Evolutionary conservation across 495 filamentous ascomycete species (phyloP).

Genomic region (Amniculicola lignicola): DNA sequence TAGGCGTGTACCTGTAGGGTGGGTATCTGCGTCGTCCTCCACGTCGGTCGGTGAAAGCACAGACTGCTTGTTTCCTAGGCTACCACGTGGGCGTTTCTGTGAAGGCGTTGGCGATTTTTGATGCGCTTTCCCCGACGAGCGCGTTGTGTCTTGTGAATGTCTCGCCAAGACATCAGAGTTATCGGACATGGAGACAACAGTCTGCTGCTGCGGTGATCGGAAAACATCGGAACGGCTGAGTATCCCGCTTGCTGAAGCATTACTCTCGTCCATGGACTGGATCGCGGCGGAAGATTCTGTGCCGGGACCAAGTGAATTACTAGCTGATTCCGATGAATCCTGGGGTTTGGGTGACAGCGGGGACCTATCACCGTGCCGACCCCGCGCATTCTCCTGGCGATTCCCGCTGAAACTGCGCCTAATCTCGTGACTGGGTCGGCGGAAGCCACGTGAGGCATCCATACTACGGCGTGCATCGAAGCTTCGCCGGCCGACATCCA

Average conservation of each 20-base stretch:
- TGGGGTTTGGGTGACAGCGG: conserved; percentile 52
- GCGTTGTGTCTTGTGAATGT: conserved; percentile 48
- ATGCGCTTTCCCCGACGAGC: conserved; percentile 28
- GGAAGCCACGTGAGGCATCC: conserved; percentile 23
- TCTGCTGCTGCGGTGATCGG: conserved; percentile 77
- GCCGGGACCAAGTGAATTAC: conserved; percentile 66
- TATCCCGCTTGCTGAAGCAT: conserved; percentile 84
- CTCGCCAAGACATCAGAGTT: conserved; percentile 36
- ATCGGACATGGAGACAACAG: conserved; percentile 27
- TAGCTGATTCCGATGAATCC: conserved; percentile 73
- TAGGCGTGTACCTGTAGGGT: conserved; percentile 19
- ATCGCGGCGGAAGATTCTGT: conserved; percentile 65
- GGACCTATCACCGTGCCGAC: conserved; percentile 37
- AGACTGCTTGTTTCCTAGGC: conserved; percentile 7
- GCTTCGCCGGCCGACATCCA: conserved; percentile 45
- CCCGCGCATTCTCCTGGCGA: conserved; percentile 8
- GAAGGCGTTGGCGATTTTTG: conserved; percentile 22
- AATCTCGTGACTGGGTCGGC: conserved; percentile 21
- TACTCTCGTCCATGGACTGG: conserved; percentile 71
- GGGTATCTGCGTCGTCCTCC: conserved; percentile 19
- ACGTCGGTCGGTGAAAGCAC: conserved; percentile 20
- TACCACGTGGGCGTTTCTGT: not conserved
- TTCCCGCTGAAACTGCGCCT: conserved; percentile 28
- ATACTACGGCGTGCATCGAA: conserved; percentile 35
- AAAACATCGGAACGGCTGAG: conserved; percentile 84